Base-by-base conservation (phyloP, 768 basidiomycete species). In the Agaricus blazei region DNA sequence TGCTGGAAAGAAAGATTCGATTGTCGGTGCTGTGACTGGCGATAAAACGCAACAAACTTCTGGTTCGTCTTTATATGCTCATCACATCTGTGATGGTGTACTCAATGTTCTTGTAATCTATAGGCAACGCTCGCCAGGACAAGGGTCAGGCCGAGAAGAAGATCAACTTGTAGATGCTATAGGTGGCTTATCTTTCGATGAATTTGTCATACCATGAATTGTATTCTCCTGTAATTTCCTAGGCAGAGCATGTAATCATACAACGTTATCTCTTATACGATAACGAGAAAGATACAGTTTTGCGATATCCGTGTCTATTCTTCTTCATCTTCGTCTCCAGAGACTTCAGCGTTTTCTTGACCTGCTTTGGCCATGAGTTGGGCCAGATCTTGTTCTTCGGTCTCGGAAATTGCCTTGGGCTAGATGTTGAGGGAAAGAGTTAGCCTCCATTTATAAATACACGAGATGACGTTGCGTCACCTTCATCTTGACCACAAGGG, bases 371-470 rank as follows among this genome's bases (percentile, higher is more conserved):
- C 92, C 96, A 99, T 98, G 64, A 97, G 88, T 60, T 93, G 90
- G 0, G 93, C 95, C 59, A 99, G 82, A 68, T 98, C 97, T 61
- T 93, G 90, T 70, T 99, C 97, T 73, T 99, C 97, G 4, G 90
- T 91, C 70, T 98, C 97, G 26, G 92, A 94, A 37, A 99, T 89
- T 2, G 96, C 93, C 78, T 98, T 98, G 58, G 97, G 97, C 93
- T 97, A 62, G 29, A 59, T 19, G 58, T 48, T 49, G 26, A 40
- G 9, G 55, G 31, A 14, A 24, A 8, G n/a, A 41, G 46, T 41
- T 15, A 46, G 59, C 24, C 27, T 23, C 19, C 7, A 46, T 15
- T 34, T 3, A 44, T 28, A 15, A 24, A 24, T 31, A 26, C 23
- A 4, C 11, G 52, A 27, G 34, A 19, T 19, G 15, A 41, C 15